A percentile compares a stretch with the other conserved stretches of the same genome.
phyloP scores from a whole-genome alignment of 768 basidiomycete species.

The Mycena capillaripes region DNA sequence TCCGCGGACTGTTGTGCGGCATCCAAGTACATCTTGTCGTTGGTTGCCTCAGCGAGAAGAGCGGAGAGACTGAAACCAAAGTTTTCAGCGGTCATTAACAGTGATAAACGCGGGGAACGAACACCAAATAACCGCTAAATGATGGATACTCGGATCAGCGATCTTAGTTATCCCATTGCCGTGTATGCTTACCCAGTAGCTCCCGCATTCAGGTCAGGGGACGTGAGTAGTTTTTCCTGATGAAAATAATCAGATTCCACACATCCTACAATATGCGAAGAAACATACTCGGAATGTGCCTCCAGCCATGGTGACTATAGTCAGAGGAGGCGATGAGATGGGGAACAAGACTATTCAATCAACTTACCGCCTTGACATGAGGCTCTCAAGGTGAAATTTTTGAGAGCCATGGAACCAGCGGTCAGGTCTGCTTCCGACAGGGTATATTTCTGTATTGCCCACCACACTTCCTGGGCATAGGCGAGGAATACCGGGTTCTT shows the following conservation, averaged over 20 bases:
- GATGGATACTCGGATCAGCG: too few relatives aligned
- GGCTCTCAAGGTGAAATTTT: not conserved
- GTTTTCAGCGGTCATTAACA: not conserved
- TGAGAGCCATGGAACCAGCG: not conserved
- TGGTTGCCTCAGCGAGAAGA: slow-evolving; percentile 9
- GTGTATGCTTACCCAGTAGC: not conserved
- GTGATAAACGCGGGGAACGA: not conserved
- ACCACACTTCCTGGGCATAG: slow-evolving; percentile 20
- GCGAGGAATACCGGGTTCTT: not conserved
- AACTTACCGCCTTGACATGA: not conserved
- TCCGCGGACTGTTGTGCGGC: slow-evolving; percentile 22
- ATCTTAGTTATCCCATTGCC: not conserved
- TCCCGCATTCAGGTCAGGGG: not conserved
- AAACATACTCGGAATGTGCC: not conserved
- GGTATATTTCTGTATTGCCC: not conserved
- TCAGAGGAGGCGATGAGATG: not conserved
- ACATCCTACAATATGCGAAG: not conserved
- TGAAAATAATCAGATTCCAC: not conserved
- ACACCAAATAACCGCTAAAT: not conserved
- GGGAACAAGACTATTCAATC: too few relatives aligned
- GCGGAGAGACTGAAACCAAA: slow-evolving; percentile 10
- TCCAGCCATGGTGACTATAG: not conserved
- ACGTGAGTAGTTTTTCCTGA: not conserved
- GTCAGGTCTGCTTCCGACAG: not conserved
- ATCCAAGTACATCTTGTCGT: slow-evolving; percentile 2